Evolutionary conservation across 2,329 filamentous ascomycete genomes (phyloP).

Genomic region (Fusarium temperatum): DNA sequence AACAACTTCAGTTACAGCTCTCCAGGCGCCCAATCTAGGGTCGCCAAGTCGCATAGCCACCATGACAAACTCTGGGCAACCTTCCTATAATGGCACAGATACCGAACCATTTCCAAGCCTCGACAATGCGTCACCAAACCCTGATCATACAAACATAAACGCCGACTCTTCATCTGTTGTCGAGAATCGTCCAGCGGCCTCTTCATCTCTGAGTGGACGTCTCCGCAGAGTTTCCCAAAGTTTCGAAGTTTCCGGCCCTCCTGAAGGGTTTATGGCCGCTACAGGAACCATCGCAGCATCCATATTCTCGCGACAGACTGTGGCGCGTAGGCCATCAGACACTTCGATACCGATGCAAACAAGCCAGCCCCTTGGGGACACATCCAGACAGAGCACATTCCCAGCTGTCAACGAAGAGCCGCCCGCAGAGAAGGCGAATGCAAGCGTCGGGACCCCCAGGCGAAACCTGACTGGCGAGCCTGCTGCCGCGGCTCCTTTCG

Average conservation of each 20-base stretch:
- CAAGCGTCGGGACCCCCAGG: constrained; percentile 1
- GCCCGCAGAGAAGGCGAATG: constrained; percentile 3
- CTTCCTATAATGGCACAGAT: constrained; percentile 27
- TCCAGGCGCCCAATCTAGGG: not conserved
- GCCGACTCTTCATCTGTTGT: constrained; percentile 8
- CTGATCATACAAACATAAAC: constrained; percentile 12
- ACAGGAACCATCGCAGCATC: constrained; percentile 57
- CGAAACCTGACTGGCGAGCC: constrained; percentile 37
- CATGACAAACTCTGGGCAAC: constrained; percentile 24
- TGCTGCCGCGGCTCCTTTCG: constrained; percentile 54
- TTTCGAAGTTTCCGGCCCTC: constrained; percentile 58
- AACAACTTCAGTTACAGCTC: not conserved
- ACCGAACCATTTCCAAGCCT: constrained; percentile 43
- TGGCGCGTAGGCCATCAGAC: constrained; percentile 27
- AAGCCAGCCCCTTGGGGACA: constrained; percentile 35
- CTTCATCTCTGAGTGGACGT: constrained; percentile 46
- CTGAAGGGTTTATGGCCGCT: constrained; percentile 58
- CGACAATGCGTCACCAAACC: constrained; percentile 31
- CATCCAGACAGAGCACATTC: constrained; percentile 34
- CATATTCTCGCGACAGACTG: constrained; percentile 43
- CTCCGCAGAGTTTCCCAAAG: constrained; percentile 47
- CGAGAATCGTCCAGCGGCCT: constrained; percentile 41
- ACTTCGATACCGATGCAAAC: constrained; percentile 27
- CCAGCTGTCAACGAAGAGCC: constrained; percentile 36
- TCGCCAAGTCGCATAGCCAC: constrained; percentile 19